Evolutionary conservation across 2,329 filamentous ascomycete genomes (phyloP).

Genomic region (Graphiopsis chlorocephala): DNA sequence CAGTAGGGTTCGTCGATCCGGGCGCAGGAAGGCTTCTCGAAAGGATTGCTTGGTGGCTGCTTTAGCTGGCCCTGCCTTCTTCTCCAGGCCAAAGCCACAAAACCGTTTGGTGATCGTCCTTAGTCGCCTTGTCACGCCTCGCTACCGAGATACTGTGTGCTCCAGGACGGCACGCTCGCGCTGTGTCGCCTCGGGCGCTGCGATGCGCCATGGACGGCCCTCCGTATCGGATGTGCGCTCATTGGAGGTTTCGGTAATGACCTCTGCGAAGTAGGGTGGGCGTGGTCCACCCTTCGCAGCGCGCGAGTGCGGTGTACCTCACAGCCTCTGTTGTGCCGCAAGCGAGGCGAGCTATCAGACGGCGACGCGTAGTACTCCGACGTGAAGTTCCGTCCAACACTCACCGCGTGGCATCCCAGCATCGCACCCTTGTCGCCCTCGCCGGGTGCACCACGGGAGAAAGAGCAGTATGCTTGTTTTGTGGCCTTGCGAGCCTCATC

Average conservation of each 20-base stretch:
- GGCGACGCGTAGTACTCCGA: background rate
- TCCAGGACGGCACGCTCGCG: background rate
- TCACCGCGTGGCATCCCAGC: background rate
- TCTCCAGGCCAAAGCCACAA: background rate
- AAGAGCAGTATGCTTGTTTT: background rate
- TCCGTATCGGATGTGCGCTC: background rate
- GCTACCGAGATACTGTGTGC: slow-evolving; percentile 10
- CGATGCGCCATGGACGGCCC: background rate
- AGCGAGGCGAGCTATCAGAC: slow-evolving; percentile 7
- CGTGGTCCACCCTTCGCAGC: background rate
- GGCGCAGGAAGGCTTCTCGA: slow-evolving; percentile 1
- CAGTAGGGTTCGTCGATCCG: slow-evolving; percentile 4
- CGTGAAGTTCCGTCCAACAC: background rate
- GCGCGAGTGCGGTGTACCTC: slow-evolving; percentile 3
- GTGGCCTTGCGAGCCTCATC: background rate
- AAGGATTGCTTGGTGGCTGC: background rate
- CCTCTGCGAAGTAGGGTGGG: background rate
- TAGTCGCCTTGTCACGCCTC: slow-evolving; percentile 1
- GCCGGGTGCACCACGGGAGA: slow-evolving; percentile 4
- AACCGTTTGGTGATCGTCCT: slow-evolving; percentile 11
- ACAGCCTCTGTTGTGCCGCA: background rate
- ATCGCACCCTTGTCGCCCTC: background rate
- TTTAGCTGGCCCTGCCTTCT: background rate
- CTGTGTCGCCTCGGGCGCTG: background rate
- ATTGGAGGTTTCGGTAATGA: slow-evolving; percentile 7